These are phyloP conservation scores for Didymella glomerata DNA, from an alignment of 2,329 filamentous ascomycete genomes.

Conservation along the genomic window DNA sequence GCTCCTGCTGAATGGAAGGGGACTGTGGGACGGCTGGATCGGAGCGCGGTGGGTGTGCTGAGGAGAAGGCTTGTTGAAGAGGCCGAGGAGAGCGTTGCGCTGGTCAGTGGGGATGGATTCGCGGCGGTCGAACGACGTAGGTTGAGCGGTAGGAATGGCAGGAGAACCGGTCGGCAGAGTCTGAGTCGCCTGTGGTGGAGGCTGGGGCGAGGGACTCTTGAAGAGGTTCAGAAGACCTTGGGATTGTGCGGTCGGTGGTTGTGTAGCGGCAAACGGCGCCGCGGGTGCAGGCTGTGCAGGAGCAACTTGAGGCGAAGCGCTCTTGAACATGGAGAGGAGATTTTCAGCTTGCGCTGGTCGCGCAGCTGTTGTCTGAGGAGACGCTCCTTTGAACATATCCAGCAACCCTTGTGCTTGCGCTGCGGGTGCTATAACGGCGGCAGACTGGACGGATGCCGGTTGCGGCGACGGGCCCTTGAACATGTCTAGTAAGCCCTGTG, in stretches of 20 bases:
- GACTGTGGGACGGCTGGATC: constrained; percentile 29
- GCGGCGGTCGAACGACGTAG: constrained; percentile 35
- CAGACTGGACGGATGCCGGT: constrained; percentile 4
- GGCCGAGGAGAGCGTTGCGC: constrained; percentile 48
- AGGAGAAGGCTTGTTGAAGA: constrained; percentile 44
- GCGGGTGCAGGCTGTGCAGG: constrained; percentile 1
- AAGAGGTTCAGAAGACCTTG: constrained; percentile 23
- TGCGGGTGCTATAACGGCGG: constrained; percentile 12
- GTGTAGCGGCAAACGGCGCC: constrained; percentile 27
- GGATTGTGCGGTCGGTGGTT: constrained; percentile 12
- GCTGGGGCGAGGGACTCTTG: constrained; percentile 21
- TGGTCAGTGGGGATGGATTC: constrained; percentile 44
- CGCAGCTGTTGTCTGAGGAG: constrained; percentile 20
- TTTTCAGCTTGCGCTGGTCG: constrained; percentile 31
- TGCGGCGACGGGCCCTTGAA: constrained; percentile 29
- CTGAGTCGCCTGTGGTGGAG: constrained; percentile 7
- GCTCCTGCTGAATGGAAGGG: constrained; percentile 28
- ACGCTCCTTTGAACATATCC: constrained; percentile 27
- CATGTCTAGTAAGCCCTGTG: constrained; percentile 31
- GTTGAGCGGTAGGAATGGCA: constrained; percentile 8
- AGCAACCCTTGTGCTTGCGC: constrained; percentile 34
- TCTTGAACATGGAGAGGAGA: constrained; percentile 33
- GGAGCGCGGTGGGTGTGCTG: constrained; percentile 25
- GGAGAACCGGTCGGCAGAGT: constrained; percentile 7
- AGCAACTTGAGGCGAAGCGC: constrained; percentile 15